Percentiles rank a stretch among this genome's conserved stretches.
Evolutionary conservation across 495 filamentous ascomycete species (phyloP).

Genomic region (Hypoxylon perforatum): DNA sequence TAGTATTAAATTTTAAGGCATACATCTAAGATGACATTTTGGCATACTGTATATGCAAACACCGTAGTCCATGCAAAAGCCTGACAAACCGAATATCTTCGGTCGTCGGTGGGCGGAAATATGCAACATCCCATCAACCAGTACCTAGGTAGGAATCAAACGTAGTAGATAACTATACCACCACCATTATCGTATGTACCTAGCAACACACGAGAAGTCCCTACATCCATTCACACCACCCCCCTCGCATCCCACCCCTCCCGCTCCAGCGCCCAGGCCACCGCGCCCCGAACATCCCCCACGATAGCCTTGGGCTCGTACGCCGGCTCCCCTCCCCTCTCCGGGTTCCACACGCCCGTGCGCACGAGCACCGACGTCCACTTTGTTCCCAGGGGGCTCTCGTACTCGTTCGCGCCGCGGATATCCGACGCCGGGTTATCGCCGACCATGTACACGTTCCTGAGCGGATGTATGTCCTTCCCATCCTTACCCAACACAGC

Average conservation of each 20-base stretch:
- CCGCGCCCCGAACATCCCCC: constrained; percentile 66
- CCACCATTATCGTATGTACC: no score
- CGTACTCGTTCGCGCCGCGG: constrained; percentile 82
- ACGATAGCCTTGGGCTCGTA: constrained; percentile 66
- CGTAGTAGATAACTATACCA: no score
- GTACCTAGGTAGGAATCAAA: no score
- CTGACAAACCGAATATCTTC: background rate
- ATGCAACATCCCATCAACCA: no score
- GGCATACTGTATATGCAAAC: background rate
- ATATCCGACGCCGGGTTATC: constrained; percentile 97
- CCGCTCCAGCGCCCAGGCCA: constrained; percentile 54
- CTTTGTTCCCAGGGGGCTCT: constrained; percentile 69
- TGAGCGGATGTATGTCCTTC: constrained; percentile 53
- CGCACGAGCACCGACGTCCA: constrained; percentile 86
- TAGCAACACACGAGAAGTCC: background rate
- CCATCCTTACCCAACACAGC: constrained; percentile 43
- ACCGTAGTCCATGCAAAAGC: background rate
- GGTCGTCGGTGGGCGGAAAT: background rate
- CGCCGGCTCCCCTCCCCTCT: constrained; percentile 49
- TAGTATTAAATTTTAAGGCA: background rate
- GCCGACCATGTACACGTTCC: constrained; percentile 93
- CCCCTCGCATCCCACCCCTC: constrained; percentile 54
- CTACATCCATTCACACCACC: constrained; percentile 4
- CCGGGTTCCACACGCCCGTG: constrained; percentile 81
- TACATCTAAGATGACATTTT: no score